Base-by-base conservation (phyloP, 768 basidiomycete genomes). In the Candolleomyces efflorescens region DNA sequence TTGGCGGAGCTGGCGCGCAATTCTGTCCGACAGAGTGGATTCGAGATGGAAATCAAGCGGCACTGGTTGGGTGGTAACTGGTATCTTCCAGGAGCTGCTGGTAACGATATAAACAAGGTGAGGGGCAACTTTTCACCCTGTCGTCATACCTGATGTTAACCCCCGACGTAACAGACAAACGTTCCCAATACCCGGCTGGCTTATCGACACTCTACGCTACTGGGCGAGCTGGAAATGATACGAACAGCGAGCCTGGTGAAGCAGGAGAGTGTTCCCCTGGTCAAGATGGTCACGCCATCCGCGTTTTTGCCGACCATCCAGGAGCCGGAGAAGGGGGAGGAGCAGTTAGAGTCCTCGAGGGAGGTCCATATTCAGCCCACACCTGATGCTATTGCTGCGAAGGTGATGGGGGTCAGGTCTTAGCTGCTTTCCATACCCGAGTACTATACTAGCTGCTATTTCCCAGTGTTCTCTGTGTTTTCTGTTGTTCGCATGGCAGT, bases 1-100 rank as follows among this genome's bases (percentile, higher is more conserved):
- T 77, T 99, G 58, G 97, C 95, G 12, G 97, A 99, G 71, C 82
- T 99, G 11, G 97, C 97, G n/a, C 86, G 97, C 44, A 99, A 99
- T 74, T 96, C 94, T 0, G 97, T 98, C 32, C 78, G 90, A 47
- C 97, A 98, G 69, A 94, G 92, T 65, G 97, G 97, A 1, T 98
- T 98, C 69, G 97, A 99, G 73, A 98, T 98, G 94, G 90, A 96
- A 69, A 70, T 98, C 66, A 98, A 98, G 75, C 87, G 92, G 10
- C 94, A 92, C 69, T 95, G 94, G 94, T 78, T 99, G 2, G 97
- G 97, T 0, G 83, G 90, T 62, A 75, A 89, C 55, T 99, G 94
- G 93, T 98, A 94, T 71, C 79, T 94, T 7, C 90, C 93, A 3
- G 97, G 97, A 18, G 87, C 91, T 0, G 85, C 86, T 5, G 97